These are phyloP conservation scores for Cladosporium oxysporum DNA, from an alignment of 2,329 filamentous ascomycete genomes.

Conservation along the genomic window DNA sequence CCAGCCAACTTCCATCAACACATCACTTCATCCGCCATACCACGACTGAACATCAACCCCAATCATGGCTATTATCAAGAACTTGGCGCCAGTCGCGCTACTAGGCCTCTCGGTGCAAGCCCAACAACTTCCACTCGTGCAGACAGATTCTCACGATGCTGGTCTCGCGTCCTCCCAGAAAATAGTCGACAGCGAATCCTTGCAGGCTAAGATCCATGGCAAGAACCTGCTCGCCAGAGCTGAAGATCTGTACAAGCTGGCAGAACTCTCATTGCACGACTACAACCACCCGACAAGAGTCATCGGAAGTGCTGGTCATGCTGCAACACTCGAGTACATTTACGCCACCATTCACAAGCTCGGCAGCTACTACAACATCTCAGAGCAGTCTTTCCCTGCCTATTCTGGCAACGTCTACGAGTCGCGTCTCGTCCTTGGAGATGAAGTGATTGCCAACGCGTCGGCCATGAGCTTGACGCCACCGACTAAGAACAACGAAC, in stretches of 20 bases:
- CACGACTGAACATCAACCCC: not conserved
- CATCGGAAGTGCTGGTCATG: conserved; percentile 39
- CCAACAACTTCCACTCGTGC: conserved; percentile 12
- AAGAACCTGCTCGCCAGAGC: conserved; percentile 61
- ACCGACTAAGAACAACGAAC: conserved; percentile 58
- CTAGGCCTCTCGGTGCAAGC: conserved; percentile 12
- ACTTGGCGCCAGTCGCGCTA: not conserved
- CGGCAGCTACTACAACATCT: conserved; percentile 62
- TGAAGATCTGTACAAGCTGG: conserved; percentile 63
- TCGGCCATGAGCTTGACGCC: conserved; percentile 46
- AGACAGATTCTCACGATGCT: conserved; percentile 20
- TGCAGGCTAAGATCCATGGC: conserved; percentile 59
- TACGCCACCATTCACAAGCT: conserved; percentile 43
- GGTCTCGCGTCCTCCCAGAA: conserved; percentile 7
- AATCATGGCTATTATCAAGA: conserved; percentile 7
- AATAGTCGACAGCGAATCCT: conserved; percentile 41
- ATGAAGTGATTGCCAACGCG: conserved; percentile 57
- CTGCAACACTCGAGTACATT: conserved; percentile 42
- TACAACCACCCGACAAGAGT: conserved; percentile 67
- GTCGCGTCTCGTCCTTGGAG: conserved; percentile 52
- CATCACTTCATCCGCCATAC: not conserved
- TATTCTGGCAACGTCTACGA: conserved; percentile 36
- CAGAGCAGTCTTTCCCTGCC: conserved; percentile 44
- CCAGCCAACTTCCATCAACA: conserved; percentile 7
- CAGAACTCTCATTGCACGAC: conserved; percentile 59